Conservation (phyloP, 2,329 filamentous ascomycete genomes). For the Fusarium dimerum region DNA sequence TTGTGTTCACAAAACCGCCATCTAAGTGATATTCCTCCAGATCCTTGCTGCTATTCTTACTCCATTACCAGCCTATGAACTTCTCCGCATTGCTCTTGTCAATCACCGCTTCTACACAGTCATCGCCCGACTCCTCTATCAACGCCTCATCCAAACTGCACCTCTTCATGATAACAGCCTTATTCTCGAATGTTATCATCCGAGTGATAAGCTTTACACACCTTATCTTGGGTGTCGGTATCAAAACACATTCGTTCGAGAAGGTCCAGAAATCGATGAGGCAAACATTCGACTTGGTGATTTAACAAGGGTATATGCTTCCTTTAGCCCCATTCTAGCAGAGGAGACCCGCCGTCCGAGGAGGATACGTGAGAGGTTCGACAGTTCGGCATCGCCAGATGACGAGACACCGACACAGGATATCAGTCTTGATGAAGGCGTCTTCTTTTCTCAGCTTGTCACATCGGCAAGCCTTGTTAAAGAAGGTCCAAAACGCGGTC, state of each 20-base stretch:
- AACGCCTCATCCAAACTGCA: conserved; percentile 52
- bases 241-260: conserved; percentile 51
- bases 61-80: conserved; percentile 47
- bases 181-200: conserved; percentile 78
- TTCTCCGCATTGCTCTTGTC: conserved; percentile 58
- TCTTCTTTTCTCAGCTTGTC: conserved; percentile 75
- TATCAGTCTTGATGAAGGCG: conserved; percentile 66
- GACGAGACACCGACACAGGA: conserved; percentile 56
- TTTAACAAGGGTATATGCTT: conserved; percentile 65
- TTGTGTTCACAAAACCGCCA: too few relatives aligned
- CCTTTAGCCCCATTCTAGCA: conserved; percentile 65
- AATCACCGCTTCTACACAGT: conserved; percentile 65
- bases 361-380: conserved; percentile 17
- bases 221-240: conserved; percentile 69
- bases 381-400: conserved; percentile 11
- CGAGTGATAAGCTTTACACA: conserved; percentile 66
- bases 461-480: conserved; percentile 69
- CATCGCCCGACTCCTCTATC: conserved; percentile 63
- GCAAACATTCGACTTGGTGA: conserved; percentile 30
- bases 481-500: conserved; percentile 57
- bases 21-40: background rate
- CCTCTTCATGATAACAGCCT: conserved; percentile 52
- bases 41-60: conserved; percentile 35
- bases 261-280: conserved; percentile 8
- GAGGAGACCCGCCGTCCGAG: conserved; percentile 49